Conservation (phyloP, 2,329 filamentous ascomycete genomes). For the Dactylellina parvicollis region DNA sequence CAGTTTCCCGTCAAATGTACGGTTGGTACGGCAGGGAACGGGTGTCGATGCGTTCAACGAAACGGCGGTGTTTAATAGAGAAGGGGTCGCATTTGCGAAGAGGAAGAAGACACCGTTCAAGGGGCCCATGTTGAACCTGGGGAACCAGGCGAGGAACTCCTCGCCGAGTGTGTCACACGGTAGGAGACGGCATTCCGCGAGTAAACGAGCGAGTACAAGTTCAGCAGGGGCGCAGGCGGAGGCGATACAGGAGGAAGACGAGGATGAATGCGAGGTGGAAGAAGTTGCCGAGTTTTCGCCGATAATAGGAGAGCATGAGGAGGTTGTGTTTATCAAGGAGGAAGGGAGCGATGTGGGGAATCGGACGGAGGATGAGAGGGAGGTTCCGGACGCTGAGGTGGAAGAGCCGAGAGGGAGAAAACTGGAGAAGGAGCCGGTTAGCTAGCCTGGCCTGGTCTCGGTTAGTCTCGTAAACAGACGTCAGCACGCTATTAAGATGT, state of each 20-base stretch:
- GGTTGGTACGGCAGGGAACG: constrained; percentile 74
- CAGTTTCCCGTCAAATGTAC: constrained; percentile 84
- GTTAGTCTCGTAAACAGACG: no score
- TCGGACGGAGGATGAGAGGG: constrained; percentile 49
- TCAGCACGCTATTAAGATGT: no score
- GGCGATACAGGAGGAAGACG: constrained; percentile 62
- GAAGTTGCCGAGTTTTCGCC: constrained; percentile 59
- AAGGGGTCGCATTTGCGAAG: constrained; percentile 77
- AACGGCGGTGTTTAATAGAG: constrained; percentile 66
- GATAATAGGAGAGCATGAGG: constrained; percentile 54
- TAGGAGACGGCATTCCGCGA: constrained; percentile 60
- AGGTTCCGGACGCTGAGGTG: constrained; percentile 39
- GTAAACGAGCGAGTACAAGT: constrained; percentile 58
- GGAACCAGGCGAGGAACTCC: constrained; percentile 60
- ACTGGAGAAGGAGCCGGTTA: constrained; percentile 35
- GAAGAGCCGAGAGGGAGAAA: constrained; percentile 39
- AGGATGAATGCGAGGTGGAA: constrained; percentile 69
- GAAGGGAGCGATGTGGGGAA: constrained; percentile 46
- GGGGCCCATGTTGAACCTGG: constrained; percentile 74
- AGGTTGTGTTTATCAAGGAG: constrained; percentile 48
- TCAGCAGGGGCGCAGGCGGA: constrained; percentile 56
- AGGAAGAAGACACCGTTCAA: constrained; percentile 84
- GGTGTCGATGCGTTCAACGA: constrained; percentile 57
- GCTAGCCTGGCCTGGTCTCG: neutral
- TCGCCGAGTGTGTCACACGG: constrained; percentile 74